Evolutionary conservation across 441 rosid genomes (phyloP).

Genomic region (Raphanus hybrid): DNA sequence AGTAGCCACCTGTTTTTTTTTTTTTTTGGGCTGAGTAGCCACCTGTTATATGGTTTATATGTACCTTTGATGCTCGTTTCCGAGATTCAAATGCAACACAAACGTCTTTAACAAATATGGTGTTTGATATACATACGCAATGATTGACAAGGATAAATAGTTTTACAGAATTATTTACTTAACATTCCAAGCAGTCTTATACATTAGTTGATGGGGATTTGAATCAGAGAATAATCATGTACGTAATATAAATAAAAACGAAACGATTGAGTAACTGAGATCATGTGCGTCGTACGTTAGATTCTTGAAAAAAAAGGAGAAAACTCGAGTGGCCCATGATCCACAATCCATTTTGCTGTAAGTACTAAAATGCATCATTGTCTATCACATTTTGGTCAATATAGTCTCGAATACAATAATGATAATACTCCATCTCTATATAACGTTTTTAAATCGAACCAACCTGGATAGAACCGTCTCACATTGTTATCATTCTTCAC

Average conservation of each 20-base stretch:
- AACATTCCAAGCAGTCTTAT: background rate
- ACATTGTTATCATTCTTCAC: conserved; percentile 31
- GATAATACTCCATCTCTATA: conserved; percentile 18
- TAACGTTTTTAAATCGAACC: conserved; percentile 29
- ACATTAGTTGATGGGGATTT: background rate
- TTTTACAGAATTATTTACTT: no score
- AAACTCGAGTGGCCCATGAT: conserved; percentile 38
- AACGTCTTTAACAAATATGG: no score
- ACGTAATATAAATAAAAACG: background rate
- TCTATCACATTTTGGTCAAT: conserved; percentile 24
- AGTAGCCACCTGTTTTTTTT: no score
- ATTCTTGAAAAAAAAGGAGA: conserved; percentile 18
- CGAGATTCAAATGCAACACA: no score
- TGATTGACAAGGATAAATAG: no score
- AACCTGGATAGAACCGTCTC: conserved; percentile 26
- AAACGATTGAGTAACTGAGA: conserved; percentile 22
- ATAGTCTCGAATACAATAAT: conserved; percentile 31
- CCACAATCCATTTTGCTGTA: conserved; percentile 21
- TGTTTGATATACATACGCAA: no score
- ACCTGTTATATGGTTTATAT: no score
- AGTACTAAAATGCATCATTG: conserved; percentile 38
- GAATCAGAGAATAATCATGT: conserved; percentile 3
- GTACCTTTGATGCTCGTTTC: no score
- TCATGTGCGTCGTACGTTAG: conserved; percentile 39
- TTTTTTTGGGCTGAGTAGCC: no score